Conservation (phyloP, 495 filamentous ascomycete species). For the Rostrohypoxylon terebratum region DNA sequence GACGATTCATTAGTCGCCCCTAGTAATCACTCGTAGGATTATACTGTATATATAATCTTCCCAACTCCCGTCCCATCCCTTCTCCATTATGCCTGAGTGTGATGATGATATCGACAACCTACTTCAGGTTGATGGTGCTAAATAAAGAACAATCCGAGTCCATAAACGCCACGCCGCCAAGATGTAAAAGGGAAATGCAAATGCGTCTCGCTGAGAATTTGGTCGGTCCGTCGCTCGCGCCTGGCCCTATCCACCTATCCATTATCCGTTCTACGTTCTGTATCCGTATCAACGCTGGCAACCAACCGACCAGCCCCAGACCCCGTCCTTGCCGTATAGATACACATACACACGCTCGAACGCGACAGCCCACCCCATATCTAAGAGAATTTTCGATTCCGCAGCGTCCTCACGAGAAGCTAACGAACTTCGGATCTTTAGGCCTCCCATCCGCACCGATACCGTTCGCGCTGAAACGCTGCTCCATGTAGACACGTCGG, state of each 20-base stretch:
- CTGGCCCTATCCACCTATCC: not conserved
- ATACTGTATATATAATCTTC: not conserved
- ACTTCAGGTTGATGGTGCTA: not conserved
- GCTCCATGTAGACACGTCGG: constrained; percentile 82
- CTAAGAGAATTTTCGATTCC: no score
- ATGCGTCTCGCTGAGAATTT: constrained; percentile 24
- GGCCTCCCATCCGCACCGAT: constrained; percentile 90
- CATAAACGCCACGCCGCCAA: constrained; percentile 32
- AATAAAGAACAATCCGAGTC: constrained; percentile 14
- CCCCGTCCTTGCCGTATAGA: constrained; percentile 6
- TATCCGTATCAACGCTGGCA: not conserved
- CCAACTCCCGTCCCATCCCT: not conserved
- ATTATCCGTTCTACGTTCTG: not conserved
- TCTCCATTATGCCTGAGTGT: not conserved
- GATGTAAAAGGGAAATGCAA: constrained; percentile 14
- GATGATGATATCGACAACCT: not conserved
- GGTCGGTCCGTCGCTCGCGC: constrained; percentile 17
- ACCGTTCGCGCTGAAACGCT: constrained; percentile 83
- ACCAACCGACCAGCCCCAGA: constrained; percentile 21
- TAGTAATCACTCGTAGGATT: not conserved
- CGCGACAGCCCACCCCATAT: not conserved
- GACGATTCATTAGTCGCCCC: constrained; percentile 30
- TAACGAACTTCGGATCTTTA: constrained; percentile 93
- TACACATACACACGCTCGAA: not conserved
- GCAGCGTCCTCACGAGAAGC: constrained; percentile 72